Evolutionary conservation across 495 filamentous ascomycete genomes (phyloP).

Genomic region (Amphirosellinia nigrospora): DNA sequence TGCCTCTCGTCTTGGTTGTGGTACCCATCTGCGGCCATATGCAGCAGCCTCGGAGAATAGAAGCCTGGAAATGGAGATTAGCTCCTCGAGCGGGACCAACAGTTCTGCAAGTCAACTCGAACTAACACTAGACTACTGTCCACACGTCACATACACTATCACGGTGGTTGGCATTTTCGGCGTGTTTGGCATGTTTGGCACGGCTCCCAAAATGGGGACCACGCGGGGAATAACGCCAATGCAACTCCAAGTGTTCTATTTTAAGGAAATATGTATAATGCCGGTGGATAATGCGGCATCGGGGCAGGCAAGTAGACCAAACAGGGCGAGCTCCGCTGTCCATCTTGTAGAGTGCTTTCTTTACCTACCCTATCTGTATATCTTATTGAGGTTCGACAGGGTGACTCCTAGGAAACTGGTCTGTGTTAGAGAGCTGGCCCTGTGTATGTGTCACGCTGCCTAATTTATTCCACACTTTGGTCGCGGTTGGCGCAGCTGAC

Average conservation of each 20-base stretch:
- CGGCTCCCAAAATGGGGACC: constrained; percentile 1
- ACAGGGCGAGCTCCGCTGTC: not conserved
- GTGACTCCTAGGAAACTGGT: constrained; percentile 9
- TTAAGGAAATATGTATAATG: constrained; percentile 22
- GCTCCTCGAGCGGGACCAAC: constrained; percentile 14
- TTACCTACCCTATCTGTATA: not conserved
- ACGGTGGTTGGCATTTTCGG: constrained; percentile 12
- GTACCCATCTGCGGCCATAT: constrained; percentile 5
- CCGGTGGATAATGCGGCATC: constrained; percentile 8
- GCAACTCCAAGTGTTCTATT: constrained; percentile 23
- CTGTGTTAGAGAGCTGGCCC: constrained; percentile 13
- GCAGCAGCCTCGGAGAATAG: constrained; percentile 2
- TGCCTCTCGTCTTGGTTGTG: not conserved
- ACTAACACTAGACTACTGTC: constrained; percentile 16
- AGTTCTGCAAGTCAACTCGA: constrained; percentile 16
- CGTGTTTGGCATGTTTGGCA: constrained; percentile 3
- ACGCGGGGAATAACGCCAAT: constrained; percentile 18
- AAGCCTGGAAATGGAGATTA: constrained; percentile 12
- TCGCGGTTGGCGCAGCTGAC: constrained; percentile 20
- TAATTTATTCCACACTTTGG: not conserved
- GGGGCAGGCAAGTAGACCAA: constrained; percentile 18
- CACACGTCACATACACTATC: constrained; percentile 18
- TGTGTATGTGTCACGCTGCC: constrained; percentile 24
- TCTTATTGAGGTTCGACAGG: constrained; percentile 4
- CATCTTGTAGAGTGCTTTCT: not conserved